A percentile compares a stretch with the other conserved stretches of the same genome.
These are phyloP conservation scores for Breynia disticha DNA, from an alignment of 441 rosid species.

Conservation along the genomic window DNA sequence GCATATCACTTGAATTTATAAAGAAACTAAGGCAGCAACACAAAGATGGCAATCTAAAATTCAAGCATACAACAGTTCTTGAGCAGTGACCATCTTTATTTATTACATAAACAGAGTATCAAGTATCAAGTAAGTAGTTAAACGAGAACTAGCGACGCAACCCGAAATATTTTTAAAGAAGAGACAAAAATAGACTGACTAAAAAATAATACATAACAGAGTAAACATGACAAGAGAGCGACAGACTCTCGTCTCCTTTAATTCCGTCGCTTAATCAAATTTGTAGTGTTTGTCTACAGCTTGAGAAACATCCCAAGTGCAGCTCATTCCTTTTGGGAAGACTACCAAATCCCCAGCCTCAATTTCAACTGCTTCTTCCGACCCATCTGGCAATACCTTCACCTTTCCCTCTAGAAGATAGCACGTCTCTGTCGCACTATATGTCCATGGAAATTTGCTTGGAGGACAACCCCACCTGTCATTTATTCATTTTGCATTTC, in stretches of 20 bases:
- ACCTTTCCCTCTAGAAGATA: constrained; percentile 64
- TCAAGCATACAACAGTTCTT: no score
- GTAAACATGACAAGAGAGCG: no score
- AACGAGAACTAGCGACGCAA: no score
- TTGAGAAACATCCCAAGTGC: constrained; percentile 80
- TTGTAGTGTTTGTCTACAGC: constrained; percentile 80
- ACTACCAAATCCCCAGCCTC: constrained; percentile 70
- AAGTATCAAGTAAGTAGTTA: neutral
- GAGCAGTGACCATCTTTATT: no score
- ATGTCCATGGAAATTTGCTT: constrained; percentile 87
- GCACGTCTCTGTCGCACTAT: constrained; percentile 59
- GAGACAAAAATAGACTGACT: no score
- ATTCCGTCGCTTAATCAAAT: constrained; percentile 27
- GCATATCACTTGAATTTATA: no score
- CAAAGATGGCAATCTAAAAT: no score
- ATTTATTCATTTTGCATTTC: neutral
- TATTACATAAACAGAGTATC: no score
- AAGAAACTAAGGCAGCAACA: no score
- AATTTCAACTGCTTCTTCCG: constrained; percentile 50
- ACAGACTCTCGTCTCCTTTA: no score
- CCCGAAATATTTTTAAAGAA: no score
- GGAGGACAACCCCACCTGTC: constrained; percentile 89
- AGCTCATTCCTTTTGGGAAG: constrained; percentile 79
- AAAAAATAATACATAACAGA: no score
- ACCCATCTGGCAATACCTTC: constrained; percentile 60